Percentiles rank a stretch among this genome's conserved stretches.
These are phyloP conservation scores for Sporothrix pallida DNA, from an alignment of 2,329 filamentous ascomycete species.

Conservation along the genomic window DNA sequence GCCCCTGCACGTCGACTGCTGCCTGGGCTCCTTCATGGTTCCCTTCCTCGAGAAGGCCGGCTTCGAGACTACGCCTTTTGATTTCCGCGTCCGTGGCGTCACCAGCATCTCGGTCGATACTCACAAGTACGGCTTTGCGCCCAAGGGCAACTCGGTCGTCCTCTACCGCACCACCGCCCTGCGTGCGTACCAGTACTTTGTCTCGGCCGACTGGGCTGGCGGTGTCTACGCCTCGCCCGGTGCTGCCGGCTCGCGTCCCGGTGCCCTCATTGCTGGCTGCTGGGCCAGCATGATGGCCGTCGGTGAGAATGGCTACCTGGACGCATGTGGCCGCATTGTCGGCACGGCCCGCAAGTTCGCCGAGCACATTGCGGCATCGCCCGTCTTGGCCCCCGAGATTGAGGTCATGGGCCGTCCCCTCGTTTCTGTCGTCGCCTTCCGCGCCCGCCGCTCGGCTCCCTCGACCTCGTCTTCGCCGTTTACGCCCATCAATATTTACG, in stretches of 20 bases:
- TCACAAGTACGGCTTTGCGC: constrained; percentile 98
- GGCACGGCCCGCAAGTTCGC: constrained; percentile 83
- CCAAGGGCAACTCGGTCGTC: constrained; percentile 93
- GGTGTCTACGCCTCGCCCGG: constrained; percentile 94
- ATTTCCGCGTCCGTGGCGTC: constrained; percentile 92
- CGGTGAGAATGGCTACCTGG: constrained; percentile 86
- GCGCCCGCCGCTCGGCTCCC: constrained; percentile 57
- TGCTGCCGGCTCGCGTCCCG: constrained; percentile 88
- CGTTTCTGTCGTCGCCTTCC: constrained; percentile 88
- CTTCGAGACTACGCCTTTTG: constrained; percentile 85
- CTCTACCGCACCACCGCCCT: constrained; percentile 83
- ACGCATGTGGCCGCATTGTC: constrained; percentile 86
- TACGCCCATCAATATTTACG: constrained; percentile 83
- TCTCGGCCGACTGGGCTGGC: constrained; percentile 91
- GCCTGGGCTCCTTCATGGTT: constrained; percentile 91
- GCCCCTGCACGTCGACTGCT: constrained; percentile 96
- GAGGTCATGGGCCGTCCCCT: constrained; percentile 82
- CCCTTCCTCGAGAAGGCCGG: constrained; percentile 92
- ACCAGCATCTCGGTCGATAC: constrained; percentile 97
- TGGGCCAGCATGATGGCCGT: constrained; percentile 91
- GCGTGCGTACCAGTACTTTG: constrained; percentile 93
- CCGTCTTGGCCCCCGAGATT: constrained; percentile 72
- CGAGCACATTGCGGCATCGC: constrained; percentile 71
- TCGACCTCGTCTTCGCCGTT: background rate
- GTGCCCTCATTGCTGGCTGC: constrained; percentile 92